Conservation (phyloP, 306 rosid genomes). For the Aeschynomene evenia region DNA sequence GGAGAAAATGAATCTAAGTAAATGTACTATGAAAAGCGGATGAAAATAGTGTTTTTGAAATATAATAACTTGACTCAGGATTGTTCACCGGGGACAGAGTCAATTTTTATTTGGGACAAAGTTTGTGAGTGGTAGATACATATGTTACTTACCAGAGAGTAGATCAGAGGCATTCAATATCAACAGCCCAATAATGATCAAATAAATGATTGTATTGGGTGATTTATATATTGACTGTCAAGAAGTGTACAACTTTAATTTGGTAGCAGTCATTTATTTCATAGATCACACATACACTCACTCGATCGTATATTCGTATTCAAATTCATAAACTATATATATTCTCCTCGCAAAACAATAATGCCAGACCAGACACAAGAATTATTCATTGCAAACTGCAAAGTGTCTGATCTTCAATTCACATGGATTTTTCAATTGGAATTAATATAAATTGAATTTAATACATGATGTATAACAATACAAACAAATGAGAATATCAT, state of each 20-base stretch:
- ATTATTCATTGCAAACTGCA: background rate
- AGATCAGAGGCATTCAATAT: background rate
- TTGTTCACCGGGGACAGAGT: background rate
- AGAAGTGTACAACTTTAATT: background rate
- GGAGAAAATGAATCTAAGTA: too few relatives aligned
- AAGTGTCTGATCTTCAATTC: background rate
- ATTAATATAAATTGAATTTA: too few relatives aligned
- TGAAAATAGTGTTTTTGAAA: too few relatives aligned
- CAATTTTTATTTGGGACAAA: background rate
- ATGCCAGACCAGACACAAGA: background rate
- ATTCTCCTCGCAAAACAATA: background rate
- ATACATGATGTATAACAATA: background rate
- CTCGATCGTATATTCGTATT: too few relatives aligned
- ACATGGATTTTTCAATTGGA: background rate
- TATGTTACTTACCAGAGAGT: background rate
- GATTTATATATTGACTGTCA: too few relatives aligned
- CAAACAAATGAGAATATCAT: background rate
- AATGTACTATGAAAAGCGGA: too few relatives aligned
- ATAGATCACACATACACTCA: background rate
- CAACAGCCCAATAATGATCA: slow-evolving; percentile 11
- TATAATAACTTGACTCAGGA: background rate
- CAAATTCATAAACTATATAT: too few relatives aligned
- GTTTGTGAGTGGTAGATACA: background rate
- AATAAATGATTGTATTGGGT: slow-evolving; percentile 3
- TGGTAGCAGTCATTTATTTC: background rate